A percentile compares a stretch with the other conserved stretches of the same genome.
These are phyloP conservation scores for Cordyceps javanica DNA, from an alignment of 2,329 filamentous ascomycete genomes.

Conservation along the genomic window DNA sequence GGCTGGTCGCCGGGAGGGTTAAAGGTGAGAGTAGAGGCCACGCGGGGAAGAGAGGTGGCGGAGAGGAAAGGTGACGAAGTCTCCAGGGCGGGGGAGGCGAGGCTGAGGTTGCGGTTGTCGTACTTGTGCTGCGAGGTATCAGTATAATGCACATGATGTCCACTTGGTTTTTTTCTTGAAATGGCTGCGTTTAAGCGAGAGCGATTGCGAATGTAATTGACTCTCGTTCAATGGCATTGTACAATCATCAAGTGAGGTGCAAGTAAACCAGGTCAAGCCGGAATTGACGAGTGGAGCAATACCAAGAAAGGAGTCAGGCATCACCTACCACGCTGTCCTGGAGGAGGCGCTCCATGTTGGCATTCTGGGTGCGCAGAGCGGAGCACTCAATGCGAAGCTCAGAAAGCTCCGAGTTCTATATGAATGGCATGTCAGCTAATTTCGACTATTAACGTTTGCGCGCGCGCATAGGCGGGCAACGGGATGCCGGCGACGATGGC, in stretches of 20 bases:
- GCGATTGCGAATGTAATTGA: neutral
- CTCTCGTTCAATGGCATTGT: neutral
- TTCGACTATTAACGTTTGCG: neutral
- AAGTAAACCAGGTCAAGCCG: neutral
- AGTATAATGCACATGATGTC: neutral
- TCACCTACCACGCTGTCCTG: constrained; percentile 18
- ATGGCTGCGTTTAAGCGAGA: neutral
- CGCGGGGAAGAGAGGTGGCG: constrained; percentile 13
- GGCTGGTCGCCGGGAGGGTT: constrained; percentile 10
- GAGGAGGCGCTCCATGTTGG: constrained; percentile 19
- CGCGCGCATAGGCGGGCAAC: neutral
- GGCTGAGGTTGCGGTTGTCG: constrained; percentile 8
- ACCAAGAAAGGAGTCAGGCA: constrained; percentile 3
- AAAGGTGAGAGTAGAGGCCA: constrained; percentile 12
- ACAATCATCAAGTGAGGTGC: neutral
- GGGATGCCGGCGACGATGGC: neutral
- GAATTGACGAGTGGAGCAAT: neutral
- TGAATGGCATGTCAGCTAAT: neutral
- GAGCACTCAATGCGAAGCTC: constrained; percentile 20
- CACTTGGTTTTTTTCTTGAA: no score
- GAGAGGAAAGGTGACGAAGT: constrained; percentile 12
- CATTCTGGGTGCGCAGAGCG: constrained; percentile 20
- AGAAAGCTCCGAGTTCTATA: constrained; percentile 20
- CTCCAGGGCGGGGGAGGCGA: constrained; percentile 10
- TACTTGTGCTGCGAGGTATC: neutral